Percentiles rank a stretch among this genome's conserved stretches.
phyloP scores from a whole-genome alignment of 2,329 filamentous ascomycete genomes.

The Aspergillus sp. region DNA sequence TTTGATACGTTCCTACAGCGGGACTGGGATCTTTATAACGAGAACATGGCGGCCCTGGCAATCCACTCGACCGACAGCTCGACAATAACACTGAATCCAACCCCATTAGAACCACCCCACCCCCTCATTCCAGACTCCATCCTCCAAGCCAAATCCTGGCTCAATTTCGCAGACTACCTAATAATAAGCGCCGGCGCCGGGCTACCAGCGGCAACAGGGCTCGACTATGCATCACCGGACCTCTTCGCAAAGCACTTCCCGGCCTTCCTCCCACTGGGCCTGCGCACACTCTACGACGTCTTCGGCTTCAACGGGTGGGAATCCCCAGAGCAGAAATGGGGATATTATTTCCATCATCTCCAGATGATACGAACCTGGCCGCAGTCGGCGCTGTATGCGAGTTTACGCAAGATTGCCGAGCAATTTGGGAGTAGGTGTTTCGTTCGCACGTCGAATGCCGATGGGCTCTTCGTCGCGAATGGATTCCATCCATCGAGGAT shows the following conservation, averaged over 20 bases:
- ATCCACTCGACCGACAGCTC: background rate
- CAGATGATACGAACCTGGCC: constrained; percentile 10
- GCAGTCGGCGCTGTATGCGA: no score
- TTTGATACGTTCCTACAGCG: constrained; percentile 28
- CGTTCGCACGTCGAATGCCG: constrained; percentile 30
- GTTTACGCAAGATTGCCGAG: background rate
- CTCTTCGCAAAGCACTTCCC: constrained; percentile 31
- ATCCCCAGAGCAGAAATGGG: constrained; percentile 25
- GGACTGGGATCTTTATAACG: constrained; percentile 23
- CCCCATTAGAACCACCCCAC: background rate
- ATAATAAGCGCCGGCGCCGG: constrained; percentile 29
- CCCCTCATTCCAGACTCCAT: background rate
- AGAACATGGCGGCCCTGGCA: background rate
- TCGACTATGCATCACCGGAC: constrained; percentile 29
- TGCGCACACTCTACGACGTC: constrained; percentile 26
- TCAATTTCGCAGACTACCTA: constrained; percentile 23
- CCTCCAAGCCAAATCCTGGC: constrained; percentile 21
- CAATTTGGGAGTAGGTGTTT: constrained; percentile 17
- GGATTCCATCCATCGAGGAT: constrained; percentile 21
- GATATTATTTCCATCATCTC: constrained; percentile 23
- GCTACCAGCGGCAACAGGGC: constrained; percentile 28
- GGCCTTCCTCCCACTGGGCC: constrained; percentile 36
- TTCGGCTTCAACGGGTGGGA: constrained; percentile 26
- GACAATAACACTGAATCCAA: background rate
- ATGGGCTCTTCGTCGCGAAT: constrained; percentile 27